Conservation (phyloP, 306 rosid species). For the Glycine tomentella region DNA sequence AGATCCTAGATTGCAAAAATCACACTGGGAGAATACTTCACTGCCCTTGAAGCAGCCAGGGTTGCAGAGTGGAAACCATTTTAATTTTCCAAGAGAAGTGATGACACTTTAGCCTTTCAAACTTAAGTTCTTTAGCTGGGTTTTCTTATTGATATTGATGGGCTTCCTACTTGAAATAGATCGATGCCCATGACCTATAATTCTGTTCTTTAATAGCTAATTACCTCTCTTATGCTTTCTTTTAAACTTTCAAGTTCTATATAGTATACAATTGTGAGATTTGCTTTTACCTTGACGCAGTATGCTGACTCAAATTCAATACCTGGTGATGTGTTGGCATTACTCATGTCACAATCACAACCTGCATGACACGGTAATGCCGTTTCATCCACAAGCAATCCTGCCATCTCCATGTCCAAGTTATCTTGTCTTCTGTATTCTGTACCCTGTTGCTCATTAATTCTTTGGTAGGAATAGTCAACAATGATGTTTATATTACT, state of each 20-base stretch:
- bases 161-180: conserved; percentile 6
- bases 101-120: conserved; percentile 47
- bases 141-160: conserved; percentile 40
- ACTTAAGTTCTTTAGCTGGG: conserved; percentile 18
- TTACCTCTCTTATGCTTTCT: conserved; percentile 23
- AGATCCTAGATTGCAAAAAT: conserved; percentile 47
- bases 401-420: conserved; percentile 51
- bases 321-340: conserved; percentile 49
- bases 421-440: conserved; percentile 44
- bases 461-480: conserved; percentile 30
- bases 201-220: background rate
- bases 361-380: conserved; percentile 49
- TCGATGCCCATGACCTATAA: background rate
- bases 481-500: conserved; percentile 9
- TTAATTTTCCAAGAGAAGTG: conserved; percentile 52
- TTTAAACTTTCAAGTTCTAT: background rate
- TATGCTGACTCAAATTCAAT: conserved; percentile 46
- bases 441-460: background rate
- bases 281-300: conserved; percentile 41
- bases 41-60: conserved; percentile 56
- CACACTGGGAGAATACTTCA: conserved; percentile 49
- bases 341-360: conserved; percentile 50
- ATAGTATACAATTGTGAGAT: conserved; percentile 21
- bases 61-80: conserved; percentile 46
- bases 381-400: conserved; percentile 47